phyloP scores from a whole-genome alignment of 106 monocot genomes.

The Cymbidium sinense region DNA sequence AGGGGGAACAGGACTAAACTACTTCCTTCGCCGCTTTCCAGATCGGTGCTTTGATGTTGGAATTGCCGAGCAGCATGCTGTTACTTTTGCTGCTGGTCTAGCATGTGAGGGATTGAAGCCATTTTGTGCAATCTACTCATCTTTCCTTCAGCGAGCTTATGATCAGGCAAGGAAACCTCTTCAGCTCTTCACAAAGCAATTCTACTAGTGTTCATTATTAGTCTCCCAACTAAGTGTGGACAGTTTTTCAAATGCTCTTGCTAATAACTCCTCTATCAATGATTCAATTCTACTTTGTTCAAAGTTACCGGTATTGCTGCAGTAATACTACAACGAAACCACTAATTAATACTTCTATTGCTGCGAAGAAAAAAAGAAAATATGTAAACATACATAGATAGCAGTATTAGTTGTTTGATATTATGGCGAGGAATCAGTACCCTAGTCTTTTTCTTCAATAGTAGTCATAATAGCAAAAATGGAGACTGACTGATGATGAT shows the following conservation, averaged over 20 bases:
- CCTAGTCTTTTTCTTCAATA: background rate
- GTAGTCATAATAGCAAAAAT: background rate
- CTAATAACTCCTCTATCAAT: too few species aligned
- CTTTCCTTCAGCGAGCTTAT: slow-evolving; percentile 88
- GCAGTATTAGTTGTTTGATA: too few species aligned
- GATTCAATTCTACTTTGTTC: too few species aligned
- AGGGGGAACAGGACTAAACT: slow-evolving; percentile 86
- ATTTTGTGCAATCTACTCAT: slow-evolving; percentile 90
- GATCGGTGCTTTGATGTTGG: slow-evolving; percentile 87
- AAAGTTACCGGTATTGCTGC: too few species aligned
- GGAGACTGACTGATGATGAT: background rate
- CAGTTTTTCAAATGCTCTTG: too few species aligned
- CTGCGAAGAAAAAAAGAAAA: too few species aligned
- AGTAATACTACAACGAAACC: too few species aligned
- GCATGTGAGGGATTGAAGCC: slow-evolving; percentile 93
- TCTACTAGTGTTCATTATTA: too few species aligned
- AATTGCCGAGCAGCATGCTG: slow-evolving; percentile 96
- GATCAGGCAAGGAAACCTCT: slow-evolving; percentile 49
- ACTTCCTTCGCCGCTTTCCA: slow-evolving; percentile 93
- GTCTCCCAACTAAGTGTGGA: too few species aligned
- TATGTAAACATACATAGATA: too few species aligned
- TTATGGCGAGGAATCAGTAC: background rate
- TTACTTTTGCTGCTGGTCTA: slow-evolving; percentile 91
- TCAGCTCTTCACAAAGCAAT: background rate
- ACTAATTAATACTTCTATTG: too few species aligned